Evolutionary conservation across 768 basidiomycete genomes (phyloP).

Genomic region (Phlebiopsis flavidoalba): DNA sequence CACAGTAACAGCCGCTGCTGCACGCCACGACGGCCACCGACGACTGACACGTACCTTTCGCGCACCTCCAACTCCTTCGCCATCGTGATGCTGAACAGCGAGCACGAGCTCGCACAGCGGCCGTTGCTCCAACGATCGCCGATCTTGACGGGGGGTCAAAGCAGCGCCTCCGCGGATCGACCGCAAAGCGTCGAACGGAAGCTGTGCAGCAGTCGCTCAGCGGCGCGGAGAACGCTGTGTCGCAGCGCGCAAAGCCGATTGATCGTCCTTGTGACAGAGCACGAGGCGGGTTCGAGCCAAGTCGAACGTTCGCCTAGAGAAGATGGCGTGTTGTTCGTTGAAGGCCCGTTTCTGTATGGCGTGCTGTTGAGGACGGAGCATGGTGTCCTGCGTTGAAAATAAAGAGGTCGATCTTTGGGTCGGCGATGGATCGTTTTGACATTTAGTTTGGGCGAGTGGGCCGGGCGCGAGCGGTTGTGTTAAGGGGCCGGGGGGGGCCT

Average conservation of each 20-base stretch:
- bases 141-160: conserved; percentile 47
- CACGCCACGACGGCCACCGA: conserved; percentile 43
- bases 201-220: conserved; percentile 31
- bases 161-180: conserved; percentile 40
- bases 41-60: conserved; percentile 54
- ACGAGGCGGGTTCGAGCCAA: conserved; percentile 47
- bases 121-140: conserved; percentile 56
- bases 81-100: conserved; percentile 43
- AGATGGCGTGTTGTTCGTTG: conserved; percentile 37
- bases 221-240: conserved; percentile 41
- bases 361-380: conserved; percentile 49
- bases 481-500: conserved; percentile 48
- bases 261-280: conserved; percentile 32
- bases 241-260: conserved; percentile 44
- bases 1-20: conserved; percentile 56
- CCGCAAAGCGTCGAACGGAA: conserved; percentile 26
- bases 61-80: conserved; percentile 50
- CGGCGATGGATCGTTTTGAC: conserved; percentile 34
- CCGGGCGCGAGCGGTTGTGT: conserved; percentile 45
- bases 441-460: conserved; percentile 46
- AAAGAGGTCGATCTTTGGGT: conserved; percentile 36
- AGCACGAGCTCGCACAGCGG: conserved; percentile 25
- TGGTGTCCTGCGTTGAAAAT: no score
- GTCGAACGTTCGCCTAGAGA: conserved; percentile 35
- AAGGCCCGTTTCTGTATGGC: conserved; percentile 41